Evolutionary conservation across 2,329 filamentous ascomycete species (phyloP), one percentile per base, ranked within the genome.

Genomic region (Aspergillus sp.): DNA sequence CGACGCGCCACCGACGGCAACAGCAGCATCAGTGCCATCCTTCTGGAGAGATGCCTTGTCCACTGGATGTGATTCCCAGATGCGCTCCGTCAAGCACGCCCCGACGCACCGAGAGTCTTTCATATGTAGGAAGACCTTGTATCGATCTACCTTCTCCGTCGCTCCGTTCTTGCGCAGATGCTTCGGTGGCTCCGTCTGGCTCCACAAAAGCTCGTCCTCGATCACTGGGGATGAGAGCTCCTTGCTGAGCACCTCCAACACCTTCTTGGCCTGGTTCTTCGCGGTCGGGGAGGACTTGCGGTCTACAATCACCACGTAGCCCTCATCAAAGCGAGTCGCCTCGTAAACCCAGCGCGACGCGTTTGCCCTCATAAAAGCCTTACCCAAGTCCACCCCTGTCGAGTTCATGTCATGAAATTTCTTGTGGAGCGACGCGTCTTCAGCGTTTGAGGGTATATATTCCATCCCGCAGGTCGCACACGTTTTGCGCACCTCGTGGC

Each of bases 391-490:
- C 22, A 89, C 82, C 1, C 88, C 88, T 25, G 84, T 83, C 3
- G 82, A 77, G 66, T 87, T 85, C 76, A 85, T 84, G 41, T 84
- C 83, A 71, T 90, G 88, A 66, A 86, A 90, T 64, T 86, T 87
- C 66, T 84, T 84, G 70, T 90, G 88, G 57, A 90, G 70, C 7
- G 82, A 82, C n/a, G 81, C 78, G 67, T 90, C 88, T 68, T 89
- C 86, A 7, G 79, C 75, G 54, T 84, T 84, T 0, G 87, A 88
- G 4, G 86, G 84, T 38, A 87, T 82, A 67, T 89, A 90, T 57
- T 88, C 85, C 88, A 90, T 90, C 1, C 85, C 85, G 68, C 88
- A 90, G 3, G 77, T 79, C 43, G 79, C 77, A 74, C 88, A 90
- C 11, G 82, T 85, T 66, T 84, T 84, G 51, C 84, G 81, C 45